Base-by-base conservation (phyloP, 805 yeast genomes). In the Candida ortonii region DNA sequence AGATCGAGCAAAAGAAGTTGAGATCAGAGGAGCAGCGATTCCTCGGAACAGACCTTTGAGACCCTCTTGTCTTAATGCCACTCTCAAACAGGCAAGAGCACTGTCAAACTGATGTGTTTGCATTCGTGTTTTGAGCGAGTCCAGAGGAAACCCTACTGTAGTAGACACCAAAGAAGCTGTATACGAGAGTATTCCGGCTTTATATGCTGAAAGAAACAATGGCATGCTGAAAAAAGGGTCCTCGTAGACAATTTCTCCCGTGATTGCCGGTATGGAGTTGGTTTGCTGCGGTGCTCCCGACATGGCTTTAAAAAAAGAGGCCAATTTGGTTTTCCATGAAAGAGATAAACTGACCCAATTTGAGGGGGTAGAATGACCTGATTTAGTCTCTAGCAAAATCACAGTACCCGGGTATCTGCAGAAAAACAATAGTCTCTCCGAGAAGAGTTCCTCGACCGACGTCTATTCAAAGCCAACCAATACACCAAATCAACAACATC, bases 61-160 rank as follows among this genome's bases (percentile, higher is more conserved):
- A 0, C 95, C 95, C 50, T 84, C 95, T 7, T 64, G 56, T 6
- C 53, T 48, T 18, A 75, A 62, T 0, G 94, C 80, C 28, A 68
- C 61, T 22, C 52, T 50, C 13, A 81, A 62, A 52, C 94, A 84
- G 36, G 75, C 76, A 33, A 67, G 55, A 17, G 80, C 70, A 32
- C 74, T 69, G 11, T 63, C 62, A 60, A 76, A 85, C 34, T 71
- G 67, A 50, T 84, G 81, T 0, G 94, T 82, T 55, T 86, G 96
- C 78, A 84, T 79, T 40, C 95, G 66, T 0, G 95, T 87, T 57
- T 86, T 86, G 39, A 87, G 67, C n/a, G 93, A 81, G 54, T 86
- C 96, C 31, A 86, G 59, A 1, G 96, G 96, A 50, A 79, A 86
- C 13, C 93, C 94, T n/a, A 78, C 70, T 3, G 76, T 64, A 1